These are phyloP conservation scores for Logfia minima DNA, from an alignment of 129 eudicot species.

Conservation along the genomic window DNA sequence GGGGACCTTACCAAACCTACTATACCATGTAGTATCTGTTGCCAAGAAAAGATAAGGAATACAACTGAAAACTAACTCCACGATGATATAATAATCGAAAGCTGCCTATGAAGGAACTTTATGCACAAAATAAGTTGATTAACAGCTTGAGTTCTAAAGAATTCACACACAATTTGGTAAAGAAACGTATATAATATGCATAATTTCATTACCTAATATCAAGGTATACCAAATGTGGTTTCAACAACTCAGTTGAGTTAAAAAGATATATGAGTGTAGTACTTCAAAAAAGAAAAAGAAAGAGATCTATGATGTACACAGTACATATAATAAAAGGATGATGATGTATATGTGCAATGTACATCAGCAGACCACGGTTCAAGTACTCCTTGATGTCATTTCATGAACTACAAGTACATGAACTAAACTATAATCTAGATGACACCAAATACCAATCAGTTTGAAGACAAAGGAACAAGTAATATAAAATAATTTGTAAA, in stretches of 20 bases:
- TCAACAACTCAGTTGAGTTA: conserved; percentile 16
- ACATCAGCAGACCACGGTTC: conserved; percentile 19
- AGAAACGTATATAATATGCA: conserved; percentile 3
- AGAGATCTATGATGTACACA: conserved; percentile 4
- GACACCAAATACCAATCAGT: not conserved
- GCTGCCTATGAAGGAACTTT: not conserved
- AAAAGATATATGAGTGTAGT: not conserved
- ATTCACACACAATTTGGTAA: not conserved
- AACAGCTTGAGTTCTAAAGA: not conserved
- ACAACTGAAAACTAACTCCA: conserved; percentile 17
- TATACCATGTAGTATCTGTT: conserved; percentile 11
- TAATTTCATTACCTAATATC: conserved; percentile 11
- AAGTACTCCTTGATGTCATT: conserved; percentile 17
- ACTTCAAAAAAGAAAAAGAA: not conserved
- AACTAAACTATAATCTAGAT: conserved; percentile 11
- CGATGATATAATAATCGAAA: conserved; percentile 16
- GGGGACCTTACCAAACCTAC: conserved; percentile 93
- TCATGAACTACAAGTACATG: conserved; percentile 13
- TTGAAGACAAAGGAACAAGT: not conserved
- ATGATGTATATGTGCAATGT: conserved; percentile 17
- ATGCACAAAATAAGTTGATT: not conserved
- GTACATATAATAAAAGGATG: not conserved
- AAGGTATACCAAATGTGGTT: conserved; percentile 3
- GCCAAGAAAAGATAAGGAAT: conserved; percentile 4
- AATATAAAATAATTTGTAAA: not conserved